Evolutionary conservation across 129 eudicot genomes (phyloP), one percentile per base, ranked within the genome.

Genomic region (Flaveria bidentis): DNA sequence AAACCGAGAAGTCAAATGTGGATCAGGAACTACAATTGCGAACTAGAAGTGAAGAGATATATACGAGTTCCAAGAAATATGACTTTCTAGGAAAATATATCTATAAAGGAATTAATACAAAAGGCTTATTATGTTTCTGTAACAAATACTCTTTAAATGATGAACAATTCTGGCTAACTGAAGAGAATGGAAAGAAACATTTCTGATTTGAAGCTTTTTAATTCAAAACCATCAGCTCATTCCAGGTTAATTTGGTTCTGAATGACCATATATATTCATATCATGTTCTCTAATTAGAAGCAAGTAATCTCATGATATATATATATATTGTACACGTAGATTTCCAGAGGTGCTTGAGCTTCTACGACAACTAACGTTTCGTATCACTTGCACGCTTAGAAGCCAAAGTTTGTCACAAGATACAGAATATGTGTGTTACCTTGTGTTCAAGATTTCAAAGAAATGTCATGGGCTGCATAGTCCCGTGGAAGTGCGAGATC

Each of bases 351-450:
- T 23, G 26, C 1, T 23, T 23, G 26, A 23, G 26, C 26, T 23
- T 23, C 26, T 23, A 1, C 26, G 1, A 23, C 26, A 23, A 23
- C 26, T 23, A 23, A 23, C 1, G 1, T 23, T 23, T 23, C 26
- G 26, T 23, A 23, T 23, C 26, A 23, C 1, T 23, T 23, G 26
- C 26, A 23, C 1, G 0, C 0, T 23, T 23, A 23, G 45, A 42
- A 46, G 71, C 20, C 58, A 74, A 16, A 45, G 16, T 61, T 61
- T 74, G 28, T 60, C 78, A 15, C 26, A 1, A 23, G 58, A 60
- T 74, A 61, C 78, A 63, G 65, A 76, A 11, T 76, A 65, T 13
- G 12, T 3, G 41, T 76, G 72, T 64, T 76, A 47, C 72, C 63
- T 76, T 0, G 72, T 76, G 51, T 76, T 76, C 52, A 76, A 64